Percentiles rank a stretch among this genome's conserved stretches.
Evolutionary conservation across 345 rosid genomes (phyloP).

Genomic region (Geranium brycei): DNA sequence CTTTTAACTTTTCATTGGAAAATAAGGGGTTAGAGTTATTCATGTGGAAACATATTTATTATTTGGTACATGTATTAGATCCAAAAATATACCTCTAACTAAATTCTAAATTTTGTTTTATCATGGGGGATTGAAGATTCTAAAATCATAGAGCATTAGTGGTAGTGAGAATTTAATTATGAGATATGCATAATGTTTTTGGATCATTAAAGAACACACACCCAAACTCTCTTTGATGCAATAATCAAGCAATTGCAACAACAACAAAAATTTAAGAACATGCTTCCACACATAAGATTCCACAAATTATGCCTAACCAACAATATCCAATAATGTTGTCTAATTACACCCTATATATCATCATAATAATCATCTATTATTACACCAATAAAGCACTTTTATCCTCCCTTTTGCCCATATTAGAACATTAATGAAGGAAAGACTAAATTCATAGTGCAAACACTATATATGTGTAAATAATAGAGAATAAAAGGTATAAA

Average conservation of each 20-base stretch:
- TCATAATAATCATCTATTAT: constrained; percentile 27
- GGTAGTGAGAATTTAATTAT: too few species aligned
- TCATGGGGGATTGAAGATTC: too few species aligned
- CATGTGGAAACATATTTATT: too few species aligned
- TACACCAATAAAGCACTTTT: constrained; percentile 12
- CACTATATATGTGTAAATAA: constrained; percentile 6
- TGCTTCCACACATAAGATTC: constrained; percentile 30
- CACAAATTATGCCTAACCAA: constrained; percentile 38
- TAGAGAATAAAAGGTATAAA: constrained; percentile 3
- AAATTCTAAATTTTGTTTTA: too few species aligned
- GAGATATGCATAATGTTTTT: too few species aligned
- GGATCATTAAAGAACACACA: neutral
- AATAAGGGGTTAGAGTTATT: too few species aligned
- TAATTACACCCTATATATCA: constrained; percentile 24
- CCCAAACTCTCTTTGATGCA: constrained; percentile 10
- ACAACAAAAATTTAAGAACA: constrained; percentile 12
- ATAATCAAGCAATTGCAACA: constrained; percentile 13
- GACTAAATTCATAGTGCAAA: neutral
- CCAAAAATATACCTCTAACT: too few species aligned
- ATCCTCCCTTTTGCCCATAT: neutral
- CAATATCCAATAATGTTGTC: constrained; percentile 46
- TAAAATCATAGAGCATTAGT: too few species aligned
- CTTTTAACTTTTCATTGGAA: too few species aligned
- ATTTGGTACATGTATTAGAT: too few species aligned
- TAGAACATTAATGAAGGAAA: neutral